A percentile compares a stretch with the other conserved stretches of the same genome.
Conservation (phyloP, 2,329 filamentous ascomycete species). For the Botryotinia calthae region DNA sequence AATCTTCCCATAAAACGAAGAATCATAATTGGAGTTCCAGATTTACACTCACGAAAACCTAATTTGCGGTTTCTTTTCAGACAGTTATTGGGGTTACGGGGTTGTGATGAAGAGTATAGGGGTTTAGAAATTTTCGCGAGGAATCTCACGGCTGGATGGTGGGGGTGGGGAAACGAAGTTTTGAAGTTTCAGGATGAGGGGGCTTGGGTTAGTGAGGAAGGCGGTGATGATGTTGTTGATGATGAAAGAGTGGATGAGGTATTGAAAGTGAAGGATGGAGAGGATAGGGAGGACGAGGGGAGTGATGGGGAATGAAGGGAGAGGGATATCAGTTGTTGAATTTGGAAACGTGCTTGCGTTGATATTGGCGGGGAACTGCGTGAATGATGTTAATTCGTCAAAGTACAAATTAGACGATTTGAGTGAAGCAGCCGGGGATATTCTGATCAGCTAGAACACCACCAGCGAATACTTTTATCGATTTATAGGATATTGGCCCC, state of each 20-base stretch:
- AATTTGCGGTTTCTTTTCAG: constrained; percentile 62
- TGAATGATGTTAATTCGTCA: background rate
- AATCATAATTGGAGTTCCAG: constrained; percentile 67
- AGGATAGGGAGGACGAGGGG: background rate
- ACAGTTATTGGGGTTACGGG: constrained; percentile 46
- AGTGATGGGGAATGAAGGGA: background rate
- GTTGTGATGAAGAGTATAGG: constrained; percentile 42
- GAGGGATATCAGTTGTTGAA: too few relatives aligned
- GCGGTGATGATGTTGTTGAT: background rate
- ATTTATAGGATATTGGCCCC: background rate
- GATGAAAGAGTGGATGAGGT: background rate
- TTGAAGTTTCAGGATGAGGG: constrained; percentile 63
- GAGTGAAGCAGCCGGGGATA: background rate
- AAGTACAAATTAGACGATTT: background rate
- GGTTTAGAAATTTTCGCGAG: constrained; percentile 77
- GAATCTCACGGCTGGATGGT: constrained; percentile 72
- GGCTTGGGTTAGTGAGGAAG: constrained; percentile 40
- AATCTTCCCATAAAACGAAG: background rate
- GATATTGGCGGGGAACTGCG: background rate
- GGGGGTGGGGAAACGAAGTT: constrained; percentile 74
- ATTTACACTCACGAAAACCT: constrained; percentile 77
- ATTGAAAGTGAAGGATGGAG: background rate
- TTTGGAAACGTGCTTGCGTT: background rate
- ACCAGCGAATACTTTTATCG: background rate
- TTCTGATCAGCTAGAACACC: background rate